Conservation (phyloP, 176 grass and related monocot species). For the Thinopyrum elongatum region DNA sequence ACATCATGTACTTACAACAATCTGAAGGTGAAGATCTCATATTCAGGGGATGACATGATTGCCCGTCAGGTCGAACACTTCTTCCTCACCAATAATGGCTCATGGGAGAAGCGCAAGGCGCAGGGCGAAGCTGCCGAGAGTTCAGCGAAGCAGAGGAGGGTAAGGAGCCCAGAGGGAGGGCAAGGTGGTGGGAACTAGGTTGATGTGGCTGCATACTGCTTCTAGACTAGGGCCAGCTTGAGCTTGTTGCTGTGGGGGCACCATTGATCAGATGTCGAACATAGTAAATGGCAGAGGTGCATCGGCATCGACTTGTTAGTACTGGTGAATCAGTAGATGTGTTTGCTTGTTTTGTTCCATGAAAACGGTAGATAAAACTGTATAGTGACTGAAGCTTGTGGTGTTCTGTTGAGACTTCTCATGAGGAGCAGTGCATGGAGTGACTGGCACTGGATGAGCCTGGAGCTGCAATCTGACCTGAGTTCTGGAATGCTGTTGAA, state of each 20-base stretch:
- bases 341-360: slow-evolving; percentile 5
- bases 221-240: not conserved
- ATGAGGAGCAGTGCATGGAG: not conserved
- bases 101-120: slow-evolving; percentile 8
- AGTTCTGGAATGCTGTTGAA: not conserved
- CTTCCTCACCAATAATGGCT: not conserved
- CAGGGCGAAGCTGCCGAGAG: not conserved
- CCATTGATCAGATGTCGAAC: not conserved
- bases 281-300: not conserved
- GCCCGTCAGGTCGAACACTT: slow-evolving; percentile 14
- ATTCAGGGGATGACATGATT: not conserved
- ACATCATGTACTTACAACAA: slow-evolving; percentile 22
- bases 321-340: slow-evolving; percentile 7
- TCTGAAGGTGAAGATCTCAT: slow-evolving; percentile 31
- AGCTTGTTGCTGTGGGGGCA: not conserved
- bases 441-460: not conserved
- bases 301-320: not conserved
- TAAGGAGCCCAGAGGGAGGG: not conserved
- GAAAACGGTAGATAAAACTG: not conserved
- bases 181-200: not conserved
- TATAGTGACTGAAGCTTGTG: not conserved
- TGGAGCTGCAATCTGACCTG: not conserved
- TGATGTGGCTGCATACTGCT: not conserved
- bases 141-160: slow-evolving; percentile 14
- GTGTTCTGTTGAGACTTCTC: not conserved